Percentiles rank a stretch among this genome's conserved stretches.
These are phyloP conservation scores for Auricularia sp. DNA, from an alignment of 768 basidiomycete species.

Conservation along the genomic window DNA sequence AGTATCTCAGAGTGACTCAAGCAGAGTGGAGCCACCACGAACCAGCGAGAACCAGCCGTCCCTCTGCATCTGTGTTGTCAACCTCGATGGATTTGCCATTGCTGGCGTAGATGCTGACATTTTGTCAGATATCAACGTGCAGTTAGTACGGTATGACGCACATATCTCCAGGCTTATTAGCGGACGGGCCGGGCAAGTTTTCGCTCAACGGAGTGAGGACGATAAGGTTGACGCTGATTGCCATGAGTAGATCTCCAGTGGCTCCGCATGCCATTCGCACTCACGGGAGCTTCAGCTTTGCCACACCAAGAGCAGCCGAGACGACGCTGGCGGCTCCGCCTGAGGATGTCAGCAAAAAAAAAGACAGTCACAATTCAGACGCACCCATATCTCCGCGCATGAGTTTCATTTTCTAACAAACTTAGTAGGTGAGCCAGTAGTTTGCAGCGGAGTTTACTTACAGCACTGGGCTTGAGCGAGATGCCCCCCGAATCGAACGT, in stretches of 20 bases:
- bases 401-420: conserved; percentile 58
- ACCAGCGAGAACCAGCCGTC: conserved; percentile 68
- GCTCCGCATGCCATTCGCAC: conserved; percentile 16
- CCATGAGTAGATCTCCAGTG: too few relatives aligned
- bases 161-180: conserved; percentile 77
- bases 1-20: not conserved
- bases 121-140: conserved; percentile 1
- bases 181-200: conserved; percentile 68
- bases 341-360: conserved; percentile 13
- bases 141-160: conserved; percentile 23
- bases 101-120: conserved; percentile 64
- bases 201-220: conserved; percentile 68
- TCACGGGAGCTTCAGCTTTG: conserved; percentile 71
- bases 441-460: conserved; percentile 22
- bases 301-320: conserved; percentile 64
- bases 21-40: conserved; percentile 11
- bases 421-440: not conserved
- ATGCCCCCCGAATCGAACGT: conserved; percentile 88
- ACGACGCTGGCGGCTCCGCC: conserved; percentile 76
- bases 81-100: conserved; percentile 82
- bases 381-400: conserved; percentile 85
- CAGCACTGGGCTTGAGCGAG: conserved; percentile 67
- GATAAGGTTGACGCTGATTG: conserved; percentile 59
- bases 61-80: conserved; percentile 83
- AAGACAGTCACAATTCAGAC: conserved; percentile 2